phyloP scores from a whole-genome alignment of 768 basidiomycete genomes.

The Grammothele lineata region DNA sequence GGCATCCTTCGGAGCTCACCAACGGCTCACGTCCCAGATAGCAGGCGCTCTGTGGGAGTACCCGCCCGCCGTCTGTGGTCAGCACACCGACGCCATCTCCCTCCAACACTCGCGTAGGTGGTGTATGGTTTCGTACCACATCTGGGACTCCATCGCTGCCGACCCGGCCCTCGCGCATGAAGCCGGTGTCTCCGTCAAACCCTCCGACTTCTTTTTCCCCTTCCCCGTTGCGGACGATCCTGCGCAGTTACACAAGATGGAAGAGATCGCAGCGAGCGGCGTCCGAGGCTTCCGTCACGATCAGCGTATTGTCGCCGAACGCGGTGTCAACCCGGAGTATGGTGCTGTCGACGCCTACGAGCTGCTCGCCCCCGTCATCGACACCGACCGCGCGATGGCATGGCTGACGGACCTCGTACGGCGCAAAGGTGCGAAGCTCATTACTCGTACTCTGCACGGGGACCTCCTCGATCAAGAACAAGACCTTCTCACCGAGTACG shows the following conservation, averaged over 20 bases:
- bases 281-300: slow-evolving; percentile 24
- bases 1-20: slow-evolving; percentile 8
- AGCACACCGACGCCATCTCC: slow-evolving; percentile 34
- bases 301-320: slow-evolving; percentile 20
- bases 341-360: slow-evolving; percentile 35
- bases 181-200: slow-evolving; percentile 30
- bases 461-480: slow-evolving; percentile 26
- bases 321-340: slow-evolving; percentile 23
- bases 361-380: slow-evolving; percentile 31
- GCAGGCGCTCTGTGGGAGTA: slow-evolving; percentile 34
- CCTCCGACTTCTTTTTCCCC: slow-evolving; percentile 34
- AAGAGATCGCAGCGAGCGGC: slow-evolving; percentile 18
- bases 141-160: slow-evolving; percentile 21
- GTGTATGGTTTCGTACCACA: slow-evolving; percentile 34
- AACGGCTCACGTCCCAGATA: slow-evolving; percentile 20
- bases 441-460: slow-evolving; percentile 29
- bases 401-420: slow-evolving; percentile 26
- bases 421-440: slow-evolving; percentile 26
- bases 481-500: slow-evolving; percentile 23
- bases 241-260: slow-evolving; percentile 30
- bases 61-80: slow-evolving; percentile 36
- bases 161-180: slow-evolving; percentile 19
- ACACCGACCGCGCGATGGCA: slow-evolving; percentile 34
- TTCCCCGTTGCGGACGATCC: slow-evolving; percentile 23
- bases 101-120: slow-evolving; percentile 32